Percentiles rank a stretch among this genome's conserved stretches.
Conservation (phyloP, 2,329 filamentous ascomycete species). For the Colletotrichum tropicale region DNA sequence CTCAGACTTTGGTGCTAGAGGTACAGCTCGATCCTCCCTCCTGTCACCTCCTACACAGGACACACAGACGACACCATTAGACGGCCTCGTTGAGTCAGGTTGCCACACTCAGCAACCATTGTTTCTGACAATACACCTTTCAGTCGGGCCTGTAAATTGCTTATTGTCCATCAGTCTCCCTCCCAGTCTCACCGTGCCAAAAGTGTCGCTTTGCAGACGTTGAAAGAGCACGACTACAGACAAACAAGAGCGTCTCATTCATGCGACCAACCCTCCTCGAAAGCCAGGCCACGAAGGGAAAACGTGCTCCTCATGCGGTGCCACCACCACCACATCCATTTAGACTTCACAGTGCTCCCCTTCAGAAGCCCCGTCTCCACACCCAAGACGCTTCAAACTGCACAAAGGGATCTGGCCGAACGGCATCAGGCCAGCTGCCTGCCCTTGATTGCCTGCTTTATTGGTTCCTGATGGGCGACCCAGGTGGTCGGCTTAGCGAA, state of each 20-base stretch:
- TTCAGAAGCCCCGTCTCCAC: neutral
- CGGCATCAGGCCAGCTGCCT: neutral
- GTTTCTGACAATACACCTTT: neutral
- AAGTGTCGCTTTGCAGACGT: neutral
- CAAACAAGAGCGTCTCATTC: neutral
- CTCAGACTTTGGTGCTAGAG: neutral
- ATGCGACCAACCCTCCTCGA: neutral
- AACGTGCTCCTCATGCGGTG: constrained; percentile 1
- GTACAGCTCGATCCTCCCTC: constrained; percentile 9
- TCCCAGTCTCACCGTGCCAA: neutral
- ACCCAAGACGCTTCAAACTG: neutral
- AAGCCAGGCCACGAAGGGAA: neutral
- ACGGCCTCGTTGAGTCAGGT: neutral
- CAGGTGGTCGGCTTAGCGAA: neutral
- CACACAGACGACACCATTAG: constrained; percentile 1
- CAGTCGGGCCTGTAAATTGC: neutral
- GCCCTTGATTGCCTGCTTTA: neutral
- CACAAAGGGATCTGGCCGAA: neutral
- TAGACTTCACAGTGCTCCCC: neutral
- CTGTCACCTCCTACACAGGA: neutral
- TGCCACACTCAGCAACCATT: neutral
- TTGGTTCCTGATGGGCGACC: neutral
- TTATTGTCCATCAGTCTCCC: neutral
- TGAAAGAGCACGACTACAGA: neutral
- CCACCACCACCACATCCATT: neutral